phyloP scores from a whole-genome alignment of 2,329 filamentous ascomycete species.

The Dryadomyces sulphureus region DNA sequence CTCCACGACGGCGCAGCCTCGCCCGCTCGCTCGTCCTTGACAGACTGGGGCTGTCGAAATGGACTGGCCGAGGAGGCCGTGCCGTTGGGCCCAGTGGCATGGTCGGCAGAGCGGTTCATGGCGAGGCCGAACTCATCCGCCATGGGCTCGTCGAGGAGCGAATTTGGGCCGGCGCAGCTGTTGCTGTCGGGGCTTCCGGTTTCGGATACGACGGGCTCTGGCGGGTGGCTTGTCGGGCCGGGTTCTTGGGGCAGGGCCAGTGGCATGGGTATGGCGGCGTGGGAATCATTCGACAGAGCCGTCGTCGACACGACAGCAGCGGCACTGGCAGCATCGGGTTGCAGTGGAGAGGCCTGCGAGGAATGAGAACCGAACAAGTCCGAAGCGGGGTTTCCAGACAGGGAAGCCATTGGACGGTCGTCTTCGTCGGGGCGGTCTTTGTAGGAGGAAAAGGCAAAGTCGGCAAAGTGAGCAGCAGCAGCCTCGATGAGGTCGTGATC shows the following conservation, averaged over 20 bases:
- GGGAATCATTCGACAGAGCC: not conserved
- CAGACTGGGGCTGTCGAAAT: slow-evolving; percentile 5
- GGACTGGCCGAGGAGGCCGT: not conserved
- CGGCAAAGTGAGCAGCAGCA: slow-evolving; percentile 29
- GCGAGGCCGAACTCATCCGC: slow-evolving; percentile 45
- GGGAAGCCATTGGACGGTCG: slow-evolving; percentile 23
- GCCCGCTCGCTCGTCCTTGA: slow-evolving; percentile 43
- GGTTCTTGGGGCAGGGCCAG: not conserved
- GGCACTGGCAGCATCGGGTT: not conserved
- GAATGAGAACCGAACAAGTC: slow-evolving; percentile 18
- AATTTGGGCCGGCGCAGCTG: slow-evolving; percentile 22
- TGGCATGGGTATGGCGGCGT: not conserved
- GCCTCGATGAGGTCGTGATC: slow-evolving; percentile 24
- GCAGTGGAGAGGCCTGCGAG: slow-evolving; percentile 1
- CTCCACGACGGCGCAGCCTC: slow-evolving; percentile 50
- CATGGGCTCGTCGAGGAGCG: slow-evolving; percentile 36
- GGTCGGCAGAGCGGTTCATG: slow-evolving; percentile 29
- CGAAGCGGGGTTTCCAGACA: slow-evolving; percentile 18
- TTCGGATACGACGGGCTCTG: slow-evolving; percentile 25
- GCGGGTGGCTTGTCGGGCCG: slow-evolving; percentile 10
- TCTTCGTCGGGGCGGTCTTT: slow-evolving; percentile 22
- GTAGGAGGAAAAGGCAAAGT: slow-evolving; percentile 36
- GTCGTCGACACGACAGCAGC: not conserved
- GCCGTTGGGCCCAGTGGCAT: slow-evolving; percentile 30
- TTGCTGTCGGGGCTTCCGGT: slow-evolving; percentile 27